Percentiles rank a stretch among this genome's conserved stretches.
These are phyloP conservation scores for Peronosclerospora sorghi DNA, from an alignment of 352 stramenopile species.

Conservation along the genomic window DNA sequence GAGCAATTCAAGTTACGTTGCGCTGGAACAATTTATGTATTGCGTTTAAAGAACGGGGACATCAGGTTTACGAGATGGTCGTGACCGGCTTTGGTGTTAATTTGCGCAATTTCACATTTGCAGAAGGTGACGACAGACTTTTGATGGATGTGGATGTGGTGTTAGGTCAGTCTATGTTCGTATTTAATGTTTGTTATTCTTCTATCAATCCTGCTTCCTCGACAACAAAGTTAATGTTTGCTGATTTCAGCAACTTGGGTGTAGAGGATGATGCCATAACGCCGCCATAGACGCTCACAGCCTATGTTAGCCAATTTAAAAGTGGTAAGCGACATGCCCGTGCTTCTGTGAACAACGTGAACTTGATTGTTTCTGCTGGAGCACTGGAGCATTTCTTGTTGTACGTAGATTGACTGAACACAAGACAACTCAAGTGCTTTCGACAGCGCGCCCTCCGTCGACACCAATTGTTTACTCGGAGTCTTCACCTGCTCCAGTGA, in stretches of 20 bases:
- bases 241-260: conserved; percentile 33
- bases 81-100: conserved; percentile 42
- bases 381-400: conserved; percentile 56
- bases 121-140: conserved; percentile 30
- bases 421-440: conserved; percentile 41
- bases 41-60: conserved; percentile 27
- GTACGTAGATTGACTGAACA: conserved; percentile 46
- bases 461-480: conserved; percentile 18
- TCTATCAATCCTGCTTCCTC: conserved; percentile 22
- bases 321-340: conserved; percentile 33
- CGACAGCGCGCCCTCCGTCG: conserved; percentile 26
- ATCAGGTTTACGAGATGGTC: conserved; percentile 38
- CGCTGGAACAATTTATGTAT: conserved; percentile 46
- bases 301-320: conserved; percentile 32
- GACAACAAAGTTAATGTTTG: conserved; percentile 41
- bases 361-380: conserved; percentile 27
- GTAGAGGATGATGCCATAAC: conserved; percentile 15
- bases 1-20: conserved; percentile 36
- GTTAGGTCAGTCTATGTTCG: conserved; percentile 38
- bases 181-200: conserved; percentile 33
- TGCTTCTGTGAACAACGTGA: conserved; percentile 34
- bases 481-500: conserved; percentile 12
- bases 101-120: conserved; percentile 26
- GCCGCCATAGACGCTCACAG: conserved; percentile 34
- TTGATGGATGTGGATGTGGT: conserved; percentile 40